Evolutionary conservation across 2,329 filamentous ascomycete genomes (phyloP), one percentile per base, ranked within the genome.

Genomic region (Fusarium sp.): DNA sequence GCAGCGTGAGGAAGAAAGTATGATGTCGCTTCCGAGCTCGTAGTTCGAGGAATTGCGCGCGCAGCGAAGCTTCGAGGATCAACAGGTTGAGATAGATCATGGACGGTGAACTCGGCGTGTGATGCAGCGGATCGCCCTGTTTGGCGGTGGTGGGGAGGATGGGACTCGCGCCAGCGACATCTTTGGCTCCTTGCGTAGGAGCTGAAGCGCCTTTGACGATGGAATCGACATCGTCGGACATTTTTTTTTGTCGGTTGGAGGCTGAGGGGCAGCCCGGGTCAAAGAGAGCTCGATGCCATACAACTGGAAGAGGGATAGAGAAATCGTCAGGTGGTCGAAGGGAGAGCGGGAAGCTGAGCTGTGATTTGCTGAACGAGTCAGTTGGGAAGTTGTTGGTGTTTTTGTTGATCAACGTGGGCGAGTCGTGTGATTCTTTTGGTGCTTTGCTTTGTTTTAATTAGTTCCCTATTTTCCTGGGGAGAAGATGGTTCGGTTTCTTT

Each of bases 11-110:
- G 78, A 98, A 97, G 83, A 98, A 97, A 5, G 94, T 95, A 82
- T 99, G 95, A 77, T 98, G 94, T 21, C 96, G 92, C 52, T 94
- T 89, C 45, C 96, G 92, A 51, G 94, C 93, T 66, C 95, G 93
- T 48, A 98, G 88, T 70, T 94, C 93, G 63, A 99, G 90, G 82
- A 97, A 98, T 78, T 99, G 96, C 29, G 94, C 92, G 73, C 96
- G 94, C 39, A 99, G 86, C 10, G 94, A 97, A 54, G 94, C 94
- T 82, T 99, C 96, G 82, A 99, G 93, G 77, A 99, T 97, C 66
- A 99, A 89, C 29, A 99, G 92, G 83, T 99, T 99, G 78, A 99
- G 91, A 84, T 99, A 99, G 79, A 99, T 98, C 86, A 97, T 96
- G 60, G 94, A 94, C 49, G 95, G 95, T 21, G 94, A 94, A 79